Percentiles rank a stretch among this genome's conserved stretches.
phyloP scores from a whole-genome alignment of 129 eudicot species.

The Tagetes patula region DNA sequence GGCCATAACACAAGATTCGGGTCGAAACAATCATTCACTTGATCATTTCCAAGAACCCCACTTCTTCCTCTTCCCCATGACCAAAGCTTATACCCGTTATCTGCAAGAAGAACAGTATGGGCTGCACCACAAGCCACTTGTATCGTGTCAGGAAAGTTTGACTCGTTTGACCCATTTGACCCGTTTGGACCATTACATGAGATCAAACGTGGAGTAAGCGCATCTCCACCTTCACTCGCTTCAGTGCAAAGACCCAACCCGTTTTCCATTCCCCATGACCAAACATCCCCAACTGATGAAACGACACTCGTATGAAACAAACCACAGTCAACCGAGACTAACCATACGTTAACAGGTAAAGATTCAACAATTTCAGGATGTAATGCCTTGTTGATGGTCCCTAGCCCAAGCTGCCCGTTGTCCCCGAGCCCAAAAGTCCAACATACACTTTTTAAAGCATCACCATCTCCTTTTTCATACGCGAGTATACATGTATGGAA shows the following conservation, averaged over 20 bases:
- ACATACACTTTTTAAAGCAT: slow-evolving; percentile 49
- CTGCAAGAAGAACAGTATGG: slow-evolving; percentile 75
- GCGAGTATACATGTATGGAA: slow-evolving; percentile 72
- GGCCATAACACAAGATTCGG: slow-evolving; percentile 80
- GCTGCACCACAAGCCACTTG: slow-evolving; percentile 93
- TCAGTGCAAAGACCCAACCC: slow-evolving; percentile 87
- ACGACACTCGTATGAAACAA: slow-evolving; percentile 82
- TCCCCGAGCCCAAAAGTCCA: slow-evolving; percentile 92
- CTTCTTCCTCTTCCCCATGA: slow-evolving; percentile 93
- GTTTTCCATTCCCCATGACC: slow-evolving; percentile 98
- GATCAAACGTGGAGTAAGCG: slow-evolving; percentile 51
- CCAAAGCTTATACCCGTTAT: slow-evolving; percentile 70
- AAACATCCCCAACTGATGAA: slow-evolving; percentile 86
- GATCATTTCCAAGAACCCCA: slow-evolving; percentile 90
- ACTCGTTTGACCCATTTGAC: slow-evolving; percentile 39
- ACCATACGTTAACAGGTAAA: slow-evolving; percentile 46
- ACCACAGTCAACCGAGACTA: slow-evolving; percentile 75
- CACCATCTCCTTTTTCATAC: slow-evolving; percentile 47
- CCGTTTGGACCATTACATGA: slow-evolving; percentile 37
- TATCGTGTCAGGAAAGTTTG: slow-evolving; percentile 49
- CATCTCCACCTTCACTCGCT: slow-evolving; percentile 75
- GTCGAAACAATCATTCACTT: slow-evolving; percentile 41
- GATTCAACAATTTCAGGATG: slow-evolving; percentile 55
- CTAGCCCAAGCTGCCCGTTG: slow-evolving; percentile 89
- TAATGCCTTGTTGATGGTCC: slow-evolving; percentile 45